A percentile compares a stretch with the other conserved stretches of the same genome.
These are phyloP conservation scores for Thelonectria blattea DNA, from an alignment of 2,329 filamentous ascomycete species.

Conservation along the genomic window DNA sequence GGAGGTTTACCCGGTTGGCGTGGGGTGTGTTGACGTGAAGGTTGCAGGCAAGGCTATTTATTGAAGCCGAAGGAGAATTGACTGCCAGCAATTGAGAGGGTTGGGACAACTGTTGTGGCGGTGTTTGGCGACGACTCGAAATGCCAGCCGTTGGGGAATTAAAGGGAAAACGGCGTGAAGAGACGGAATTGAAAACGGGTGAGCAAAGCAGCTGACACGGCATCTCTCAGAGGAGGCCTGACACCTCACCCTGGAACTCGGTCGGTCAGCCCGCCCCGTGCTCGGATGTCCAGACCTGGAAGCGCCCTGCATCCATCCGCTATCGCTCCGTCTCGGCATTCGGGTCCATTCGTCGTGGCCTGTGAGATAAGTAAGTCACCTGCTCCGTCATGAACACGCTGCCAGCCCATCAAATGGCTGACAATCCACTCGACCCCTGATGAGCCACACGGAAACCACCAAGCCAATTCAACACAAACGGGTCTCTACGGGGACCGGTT, in stretches of 20 bases:
- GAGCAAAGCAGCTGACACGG: conserved; percentile 24
- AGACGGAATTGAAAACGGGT: conserved; percentile 20
- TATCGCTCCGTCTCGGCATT: conserved; percentile 20
- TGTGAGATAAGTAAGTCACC: not conserved
- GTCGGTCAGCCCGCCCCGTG: conserved; percentile 13
- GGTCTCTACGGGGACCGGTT: conserved; percentile 9
- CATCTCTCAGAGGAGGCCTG: not conserved
- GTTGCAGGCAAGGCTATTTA: too few relatives aligned
- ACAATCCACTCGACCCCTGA: conserved; percentile 17
- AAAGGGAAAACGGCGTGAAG: conserved; percentile 2
- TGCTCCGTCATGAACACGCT: not conserved
- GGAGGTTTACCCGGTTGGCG: conserved; percentile 29
- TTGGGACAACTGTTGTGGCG: not conserved
- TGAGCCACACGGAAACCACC: conserved; percentile 2
- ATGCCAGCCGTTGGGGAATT: conserved; percentile 13
- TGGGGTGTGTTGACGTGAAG: conserved; percentile 16
- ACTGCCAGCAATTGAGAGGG: conserved; percentile 3
- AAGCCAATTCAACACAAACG: conserved; percentile 15
- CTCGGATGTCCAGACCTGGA: conserved; percentile 11
- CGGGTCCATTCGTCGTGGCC: not conserved
- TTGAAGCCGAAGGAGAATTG: conserved; percentile 26
- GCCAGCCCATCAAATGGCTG: conserved; percentile 13
- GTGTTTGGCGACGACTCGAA: conserved; percentile 4
- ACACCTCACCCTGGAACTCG: too few relatives aligned
- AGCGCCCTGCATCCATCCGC: conserved; percentile 16